These are phyloP conservation scores for Musa troglodytarum DNA, from an alignment of 176 grass and related monocot genomes.

Conservation along the genomic window DNA sequence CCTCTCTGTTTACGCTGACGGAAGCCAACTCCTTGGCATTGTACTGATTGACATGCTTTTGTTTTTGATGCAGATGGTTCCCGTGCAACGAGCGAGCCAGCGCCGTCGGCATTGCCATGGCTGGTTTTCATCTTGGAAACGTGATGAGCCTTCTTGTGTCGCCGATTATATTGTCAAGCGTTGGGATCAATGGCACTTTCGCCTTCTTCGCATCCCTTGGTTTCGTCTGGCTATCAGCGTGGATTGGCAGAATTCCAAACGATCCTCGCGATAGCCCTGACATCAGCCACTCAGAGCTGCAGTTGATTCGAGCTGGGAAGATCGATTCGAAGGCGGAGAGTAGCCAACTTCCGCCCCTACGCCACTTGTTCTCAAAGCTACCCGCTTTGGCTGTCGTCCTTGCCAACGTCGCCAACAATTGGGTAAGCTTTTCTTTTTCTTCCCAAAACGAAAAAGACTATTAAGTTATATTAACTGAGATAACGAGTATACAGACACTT, in stretches of 20 bases:
- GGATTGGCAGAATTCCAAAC: slow-evolving; percentile 62
- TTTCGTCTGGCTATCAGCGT: slow-evolving; percentile 57
- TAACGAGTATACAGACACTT: no score
- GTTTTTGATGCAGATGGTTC: slow-evolving; percentile 71
- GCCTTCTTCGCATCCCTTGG: slow-evolving; percentile 69
- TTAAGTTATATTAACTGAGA: no score
- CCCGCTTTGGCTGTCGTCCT: slow-evolving; percentile 64
- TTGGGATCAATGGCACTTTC: slow-evolving; percentile 66
- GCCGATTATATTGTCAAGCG: slow-evolving; percentile 68
- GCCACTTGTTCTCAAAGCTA: slow-evolving; percentile 53
- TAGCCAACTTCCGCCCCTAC: slow-evolving; percentile 47
- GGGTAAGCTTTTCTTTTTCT: slow-evolving; percentile 35
- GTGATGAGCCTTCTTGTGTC: slow-evolving; percentile 75
- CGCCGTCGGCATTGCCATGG: slow-evolving; percentile 84
- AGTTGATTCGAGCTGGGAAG: slow-evolving; percentile 66
- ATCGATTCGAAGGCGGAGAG: slow-evolving; percentile 39
- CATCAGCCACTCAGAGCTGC: slow-evolving; percentile 74
- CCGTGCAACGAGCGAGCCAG: slow-evolving; percentile 79
- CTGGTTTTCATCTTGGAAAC: slow-evolving; percentile 97
- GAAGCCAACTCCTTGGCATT: no score
- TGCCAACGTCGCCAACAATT: slow-evolving; percentile 91
- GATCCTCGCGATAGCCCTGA: slow-evolving; percentile 57
- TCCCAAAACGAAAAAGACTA: no score
- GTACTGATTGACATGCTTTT: neutral
- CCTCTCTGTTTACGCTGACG: neutral